Evolutionary conservation across 2,329 filamentous ascomycete genomes (phyloP).

Genomic region (Teratosphaeria nubilosa): DNA sequence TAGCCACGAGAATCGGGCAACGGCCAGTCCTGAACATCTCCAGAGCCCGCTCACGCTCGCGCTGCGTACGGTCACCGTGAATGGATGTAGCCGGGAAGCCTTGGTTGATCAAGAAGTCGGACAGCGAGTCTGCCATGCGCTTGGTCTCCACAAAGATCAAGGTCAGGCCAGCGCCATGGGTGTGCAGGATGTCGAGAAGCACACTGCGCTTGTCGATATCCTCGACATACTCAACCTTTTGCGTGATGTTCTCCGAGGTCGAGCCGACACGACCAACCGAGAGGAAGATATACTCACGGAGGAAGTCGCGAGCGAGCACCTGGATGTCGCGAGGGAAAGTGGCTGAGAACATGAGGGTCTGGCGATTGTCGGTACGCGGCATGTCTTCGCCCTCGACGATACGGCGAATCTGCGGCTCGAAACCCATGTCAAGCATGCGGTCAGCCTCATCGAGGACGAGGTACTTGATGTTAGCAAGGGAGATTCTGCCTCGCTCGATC

Average conservation of each 20-base stretch:
- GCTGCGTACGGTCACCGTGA: conserved; percentile 96
- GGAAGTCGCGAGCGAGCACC: conserved; percentile 96
- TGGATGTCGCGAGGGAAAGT: conserved; percentile 99
- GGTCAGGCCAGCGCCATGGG: conserved; percentile 77
- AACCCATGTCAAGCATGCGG: conserved; percentile 99
- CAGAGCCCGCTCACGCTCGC: conserved; percentile 93
- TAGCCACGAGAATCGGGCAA: conserved; percentile 93
- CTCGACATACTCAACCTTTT: conserved; percentile 97
- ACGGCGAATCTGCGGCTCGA: conserved; percentile 97
- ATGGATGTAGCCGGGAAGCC: conserved; percentile 97
- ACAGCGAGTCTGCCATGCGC: conserved; percentile 96
- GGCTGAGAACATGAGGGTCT: conserved; percentile 99
- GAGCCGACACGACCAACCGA: conserved; percentile 97
- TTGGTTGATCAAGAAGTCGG: conserved; percentile 97
- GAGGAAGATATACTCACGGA: conserved; percentile 98
- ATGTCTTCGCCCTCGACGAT: conserved; percentile 99
- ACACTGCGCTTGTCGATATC: conserved; percentile 96
- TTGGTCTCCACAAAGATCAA: conserved; percentile 99
- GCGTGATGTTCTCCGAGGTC: conserved; percentile 99
- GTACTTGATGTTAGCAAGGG: conserved; percentile 97
- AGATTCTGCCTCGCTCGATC: conserved; percentile 97
- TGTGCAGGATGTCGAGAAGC: conserved; percentile 93
- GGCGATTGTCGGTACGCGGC: conserved; percentile 70
- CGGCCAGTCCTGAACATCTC: conserved; percentile 96
- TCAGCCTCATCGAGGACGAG: conserved; percentile 97